phyloP scores from a whole-genome alignment of 2,329 filamentous ascomycete genomes.

The Colletotrichum costaricense region DNA sequence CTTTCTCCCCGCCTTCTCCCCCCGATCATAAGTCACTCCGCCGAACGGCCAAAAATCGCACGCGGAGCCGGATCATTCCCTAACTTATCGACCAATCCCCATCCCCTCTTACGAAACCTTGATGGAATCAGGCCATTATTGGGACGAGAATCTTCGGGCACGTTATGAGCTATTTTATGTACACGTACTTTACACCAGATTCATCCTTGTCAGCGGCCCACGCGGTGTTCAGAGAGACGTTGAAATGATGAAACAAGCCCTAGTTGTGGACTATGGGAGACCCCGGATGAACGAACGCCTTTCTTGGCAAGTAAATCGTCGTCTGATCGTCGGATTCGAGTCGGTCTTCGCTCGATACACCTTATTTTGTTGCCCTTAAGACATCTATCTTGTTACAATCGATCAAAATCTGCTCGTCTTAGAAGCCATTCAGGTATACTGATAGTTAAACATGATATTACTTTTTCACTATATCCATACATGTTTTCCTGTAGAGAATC shows the following conservation, averaged over 20 bases:
- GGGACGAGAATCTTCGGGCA: background rate
- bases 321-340: background rate
- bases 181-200: no score
- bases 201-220: background rate
- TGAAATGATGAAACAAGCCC: background rate
- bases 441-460: background rate
- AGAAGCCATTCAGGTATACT: no score
- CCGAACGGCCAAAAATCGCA: no score
- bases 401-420: background rate
- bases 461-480: background rate
- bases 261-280: background rate
- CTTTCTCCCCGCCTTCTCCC: background rate
- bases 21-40: background rate
- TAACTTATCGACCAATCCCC: background rate
- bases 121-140: background rate
- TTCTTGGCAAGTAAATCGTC: background rate
- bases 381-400: background rate
- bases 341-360: background rate
- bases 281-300: background rate
- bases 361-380: background rate
- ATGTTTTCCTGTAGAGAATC: background rate
- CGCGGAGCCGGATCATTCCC: no score
- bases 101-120: background rate
- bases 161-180: background rate
- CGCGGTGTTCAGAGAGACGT: background rate